These are phyloP conservation scores for Oidiodendron maius DNA, from an alignment of 495 filamentous ascomycete species.

Conservation along the genomic window DNA sequence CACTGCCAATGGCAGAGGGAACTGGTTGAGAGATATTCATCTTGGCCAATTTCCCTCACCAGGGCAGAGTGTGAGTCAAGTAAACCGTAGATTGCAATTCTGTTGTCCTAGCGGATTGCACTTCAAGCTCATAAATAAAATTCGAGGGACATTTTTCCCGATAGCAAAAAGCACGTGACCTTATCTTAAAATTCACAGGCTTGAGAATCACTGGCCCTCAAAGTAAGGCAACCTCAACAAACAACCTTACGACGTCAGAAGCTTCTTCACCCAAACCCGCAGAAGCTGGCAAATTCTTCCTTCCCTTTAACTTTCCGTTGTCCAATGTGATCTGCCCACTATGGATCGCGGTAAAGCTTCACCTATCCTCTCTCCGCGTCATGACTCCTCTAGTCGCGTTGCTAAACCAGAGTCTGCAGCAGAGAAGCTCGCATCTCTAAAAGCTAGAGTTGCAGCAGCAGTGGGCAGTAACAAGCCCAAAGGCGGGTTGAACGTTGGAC, in stretches of 20 bases:
- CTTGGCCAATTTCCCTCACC: conserved; percentile 5
- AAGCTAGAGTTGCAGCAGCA: conserved; percentile 74
- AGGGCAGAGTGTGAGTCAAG: not conserved
- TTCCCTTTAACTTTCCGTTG: not conserved
- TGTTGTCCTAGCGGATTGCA: too few species aligned
- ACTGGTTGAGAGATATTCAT: conserved; percentile 91
- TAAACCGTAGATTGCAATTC: not conserved
- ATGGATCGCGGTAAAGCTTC: conserved; percentile 26
- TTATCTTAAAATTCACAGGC: not conserved
- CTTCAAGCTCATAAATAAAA: not conserved
- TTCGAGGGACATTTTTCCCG: not conserved
- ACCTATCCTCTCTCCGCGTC: conserved; percentile 44
- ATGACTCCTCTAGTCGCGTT: conserved; percentile 42
- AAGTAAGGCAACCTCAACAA: not conserved
- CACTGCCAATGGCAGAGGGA: conserved; percentile 73
- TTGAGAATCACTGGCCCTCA: not conserved
- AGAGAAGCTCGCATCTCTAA: conserved; percentile 64
- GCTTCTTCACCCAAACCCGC: too few species aligned
- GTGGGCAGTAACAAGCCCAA: conserved; percentile 23
- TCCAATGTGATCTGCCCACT: not conserved
- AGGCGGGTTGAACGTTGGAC: conserved; percentile 23
- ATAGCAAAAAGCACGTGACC: not conserved
- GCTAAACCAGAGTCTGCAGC: conserved; percentile 50
- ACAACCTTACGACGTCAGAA: too few species aligned
- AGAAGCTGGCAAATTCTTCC: conserved; percentile 1